Percentiles rank a stretch among this genome's conserved stretches.
Evolutionary conservation across 176 grass and related monocot species (phyloP).

Genomic region (Urochloa ruziziensis): DNA sequence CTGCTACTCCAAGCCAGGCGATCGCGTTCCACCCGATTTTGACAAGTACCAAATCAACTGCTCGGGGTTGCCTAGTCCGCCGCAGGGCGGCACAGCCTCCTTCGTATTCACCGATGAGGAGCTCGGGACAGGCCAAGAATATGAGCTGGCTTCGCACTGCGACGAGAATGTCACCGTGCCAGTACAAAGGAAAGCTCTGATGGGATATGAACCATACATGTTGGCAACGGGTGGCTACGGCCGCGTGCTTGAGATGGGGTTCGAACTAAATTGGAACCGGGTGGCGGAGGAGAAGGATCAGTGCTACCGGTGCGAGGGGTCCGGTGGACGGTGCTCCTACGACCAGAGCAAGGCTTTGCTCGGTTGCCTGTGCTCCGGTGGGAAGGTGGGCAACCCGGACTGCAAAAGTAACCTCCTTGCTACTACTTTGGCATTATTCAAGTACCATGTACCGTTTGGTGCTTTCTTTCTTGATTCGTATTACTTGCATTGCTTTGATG

Average conservation of each 20-base stretch:
- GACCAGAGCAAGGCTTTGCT: neutral
- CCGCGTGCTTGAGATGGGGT: neutral
- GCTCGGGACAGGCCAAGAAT: accelerated
- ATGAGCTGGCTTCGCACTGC: neutral
- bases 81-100: neutral
- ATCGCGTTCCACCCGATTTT: accelerated
- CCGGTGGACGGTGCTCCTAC: neutral
- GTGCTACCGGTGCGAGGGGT: neutral
- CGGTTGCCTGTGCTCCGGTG: conserved; percentile 35
- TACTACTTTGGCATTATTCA: too few relatives aligned
- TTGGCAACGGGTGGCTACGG: neutral
- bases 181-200: accelerated
- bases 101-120: neutral
- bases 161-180: accelerated
- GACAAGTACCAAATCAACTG: neutral
- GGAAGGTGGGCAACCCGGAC: neutral
- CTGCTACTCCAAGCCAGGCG: neutral
- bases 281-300: accelerated
- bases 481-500: too few relatives aligned
- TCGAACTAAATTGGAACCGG: conserved; percentile 29
- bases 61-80: accelerated
- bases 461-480: too few relatives aligned
- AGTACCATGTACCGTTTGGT: too few relatives aligned
- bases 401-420: conserved; percentile 26
- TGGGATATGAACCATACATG: accelerated